Evolutionary conservation across 1,284 basidiomycete species (phyloP).

Genomic region (Phellopilus nigrolimitatus): DNA sequence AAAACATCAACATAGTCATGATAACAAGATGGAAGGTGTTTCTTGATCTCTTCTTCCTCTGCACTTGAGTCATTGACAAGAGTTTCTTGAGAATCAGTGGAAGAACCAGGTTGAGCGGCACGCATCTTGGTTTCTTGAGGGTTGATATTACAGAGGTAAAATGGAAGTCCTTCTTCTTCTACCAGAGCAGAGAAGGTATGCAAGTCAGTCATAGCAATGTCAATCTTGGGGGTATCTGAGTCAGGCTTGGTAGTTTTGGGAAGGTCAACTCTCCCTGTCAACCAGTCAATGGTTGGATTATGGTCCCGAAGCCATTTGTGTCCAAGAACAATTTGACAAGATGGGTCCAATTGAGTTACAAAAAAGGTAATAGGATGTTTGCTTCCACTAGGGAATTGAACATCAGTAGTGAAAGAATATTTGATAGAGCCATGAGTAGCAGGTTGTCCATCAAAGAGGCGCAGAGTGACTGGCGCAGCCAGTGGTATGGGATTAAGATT

Average conservation of each 20-base stretch:
- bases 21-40: too few species aligned
- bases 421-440: not conserved
- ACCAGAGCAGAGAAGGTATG: not conserved
- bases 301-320: not conserved
- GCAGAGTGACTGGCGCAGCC: not conserved
- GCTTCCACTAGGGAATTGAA: too few species aligned
- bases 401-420: not conserved
- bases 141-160: not conserved
- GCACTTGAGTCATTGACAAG: too few species aligned
- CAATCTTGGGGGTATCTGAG: too few species aligned
- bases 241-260: too few species aligned
- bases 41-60: not conserved
- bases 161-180: not conserved
- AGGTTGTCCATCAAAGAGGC: not conserved
- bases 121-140: too few species aligned
- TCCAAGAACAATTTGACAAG: not conserved
- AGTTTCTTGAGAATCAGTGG: too few species aligned
- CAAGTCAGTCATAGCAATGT: too few species aligned
- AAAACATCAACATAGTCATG: constrained; percentile 1
- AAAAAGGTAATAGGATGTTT: not conserved
- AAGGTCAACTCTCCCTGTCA: not conserved
- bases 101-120: too few species aligned
- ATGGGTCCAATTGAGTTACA: not conserved
- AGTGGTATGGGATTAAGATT: not conserved
- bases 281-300: constrained; percentile 2